Percentiles rank a stretch among this genome's conserved stretches.
These are phyloP conservation scores for Clathrus columnatus DNA, from an alignment of 768 basidiomycete genomes.

Conservation along the genomic window DNA sequence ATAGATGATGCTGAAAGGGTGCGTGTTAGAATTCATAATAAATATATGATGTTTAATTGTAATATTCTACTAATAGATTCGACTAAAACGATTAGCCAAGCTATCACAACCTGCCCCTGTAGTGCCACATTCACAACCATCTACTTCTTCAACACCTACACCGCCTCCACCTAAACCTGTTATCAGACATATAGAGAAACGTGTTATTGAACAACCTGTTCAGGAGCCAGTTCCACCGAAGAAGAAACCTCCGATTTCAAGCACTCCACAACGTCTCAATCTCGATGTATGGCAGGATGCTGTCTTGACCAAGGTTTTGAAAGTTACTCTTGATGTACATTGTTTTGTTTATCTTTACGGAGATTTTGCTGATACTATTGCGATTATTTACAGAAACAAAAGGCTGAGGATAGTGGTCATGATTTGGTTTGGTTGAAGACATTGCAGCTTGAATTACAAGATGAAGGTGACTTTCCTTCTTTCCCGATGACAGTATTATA, in stretches of 20 bases:
- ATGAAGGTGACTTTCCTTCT: conserved; percentile 34
- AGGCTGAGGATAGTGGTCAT: conserved; percentile 53
- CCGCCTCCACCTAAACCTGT: conserved; percentile 23
- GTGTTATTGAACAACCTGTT: conserved; percentile 21
- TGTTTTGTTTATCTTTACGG: neutral
- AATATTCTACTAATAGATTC: conserved; percentile 50
- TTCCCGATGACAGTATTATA: conserved; percentile 28
- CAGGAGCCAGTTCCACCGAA: conserved; percentile 33
- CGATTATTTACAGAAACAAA: conserved; percentile 35
- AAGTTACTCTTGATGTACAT: conserved; percentile 73
- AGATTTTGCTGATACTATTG: neutral
- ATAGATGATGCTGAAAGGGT: conserved; percentile 74
- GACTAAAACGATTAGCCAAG: conserved; percentile 84
- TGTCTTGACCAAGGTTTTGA: conserved; percentile 56
- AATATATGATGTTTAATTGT: neutral
- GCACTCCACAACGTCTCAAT: conserved; percentile 32
- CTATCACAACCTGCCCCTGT: conserved; percentile 43
- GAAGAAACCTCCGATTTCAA: conserved; percentile 34
- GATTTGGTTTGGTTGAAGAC: conserved; percentile 78
- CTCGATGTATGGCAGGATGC: conserved; percentile 66
- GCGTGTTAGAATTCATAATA: conserved; percentile 18
- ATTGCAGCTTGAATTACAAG: conserved; percentile 55
- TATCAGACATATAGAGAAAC: conserved; percentile 17
- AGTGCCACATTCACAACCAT: conserved; percentile 30
- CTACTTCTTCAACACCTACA: conserved; percentile 26